Evolutionary conservation across 495 filamentous ascomycete genomes (phyloP).

Genomic region (Aspergillus ostianus): DNA sequence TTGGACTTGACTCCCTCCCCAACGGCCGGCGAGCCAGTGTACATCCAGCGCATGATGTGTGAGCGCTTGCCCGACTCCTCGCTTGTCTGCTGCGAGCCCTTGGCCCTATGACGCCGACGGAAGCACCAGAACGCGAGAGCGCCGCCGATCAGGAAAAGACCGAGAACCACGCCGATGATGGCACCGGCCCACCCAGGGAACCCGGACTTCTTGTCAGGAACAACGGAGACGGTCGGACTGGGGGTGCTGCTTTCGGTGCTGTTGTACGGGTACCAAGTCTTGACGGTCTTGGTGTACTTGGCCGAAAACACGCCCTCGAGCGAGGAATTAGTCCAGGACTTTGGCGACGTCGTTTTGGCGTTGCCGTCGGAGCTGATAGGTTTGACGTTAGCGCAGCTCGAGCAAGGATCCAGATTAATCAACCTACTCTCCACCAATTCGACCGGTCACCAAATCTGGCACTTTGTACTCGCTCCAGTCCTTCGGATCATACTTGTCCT

Average conservation of each 20-base stretch:
- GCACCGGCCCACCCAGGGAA: slow-evolving; percentile 61
- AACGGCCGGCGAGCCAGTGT: not conserved
- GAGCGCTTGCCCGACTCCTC: slow-evolving; percentile 4
- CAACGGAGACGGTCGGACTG: not conserved
- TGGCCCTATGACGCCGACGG: slow-evolving; percentile 41
- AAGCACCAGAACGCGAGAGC: slow-evolving; percentile 52
- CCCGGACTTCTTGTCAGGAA: slow-evolving; percentile 25
- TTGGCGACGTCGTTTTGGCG: slow-evolving; percentile 52
- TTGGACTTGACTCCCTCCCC: not conserved
- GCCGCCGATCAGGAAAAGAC: slow-evolving; percentile 57
- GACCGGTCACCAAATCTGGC: slow-evolving; percentile 51
- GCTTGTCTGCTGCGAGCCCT: not conserved
- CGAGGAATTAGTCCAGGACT: slow-evolving; percentile 48
- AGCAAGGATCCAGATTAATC: slow-evolving; percentile 19
- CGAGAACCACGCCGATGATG: slow-evolving; percentile 65
- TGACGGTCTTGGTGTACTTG: slow-evolving; percentile 56
- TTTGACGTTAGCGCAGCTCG: slow-evolving; percentile 5
- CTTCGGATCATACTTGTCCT: slow-evolving; percentile 58
- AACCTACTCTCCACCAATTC: slow-evolving; percentile 62
- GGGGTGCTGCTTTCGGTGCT: slow-evolving; percentile 13
- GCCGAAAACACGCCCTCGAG: slow-evolving; percentile 54
- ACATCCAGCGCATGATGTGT: slow-evolving; percentile 13
- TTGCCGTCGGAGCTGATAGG: slow-evolving; percentile 42
- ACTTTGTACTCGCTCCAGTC: slow-evolving; percentile 59
- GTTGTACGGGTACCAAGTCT: slow-evolving; percentile 60